These are phyloP conservation scores for Thalassiosira exigua DNA, from an alignment of 352 stramenopile species.

Conservation along the genomic window DNA sequence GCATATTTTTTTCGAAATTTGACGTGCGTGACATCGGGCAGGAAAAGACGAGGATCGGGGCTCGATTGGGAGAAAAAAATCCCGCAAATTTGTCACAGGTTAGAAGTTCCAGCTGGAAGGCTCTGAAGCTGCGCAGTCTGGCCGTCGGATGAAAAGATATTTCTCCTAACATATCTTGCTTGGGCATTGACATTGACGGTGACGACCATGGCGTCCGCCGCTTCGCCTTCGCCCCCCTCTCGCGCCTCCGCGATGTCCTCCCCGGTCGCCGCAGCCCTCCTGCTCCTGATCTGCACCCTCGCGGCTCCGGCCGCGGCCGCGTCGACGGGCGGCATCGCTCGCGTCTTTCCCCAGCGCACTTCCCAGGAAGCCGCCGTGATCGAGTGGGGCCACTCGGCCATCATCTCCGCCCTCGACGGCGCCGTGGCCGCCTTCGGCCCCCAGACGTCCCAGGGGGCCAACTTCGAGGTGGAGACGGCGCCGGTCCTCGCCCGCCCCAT, in stretches of 20 bases:
- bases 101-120: no score
- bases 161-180: no score
- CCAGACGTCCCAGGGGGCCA: constrained; percentile 77
- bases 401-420: constrained; percentile 82
- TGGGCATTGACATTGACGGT: no score
- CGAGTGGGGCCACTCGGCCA: constrained; percentile 84
- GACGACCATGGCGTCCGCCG: constrained; percentile 3
- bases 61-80: no score
- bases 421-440: constrained; percentile 80
- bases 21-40: no score
- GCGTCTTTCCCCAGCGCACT: constrained; percentile 70
- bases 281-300: background rate
- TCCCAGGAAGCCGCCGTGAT: constrained; percentile 79
- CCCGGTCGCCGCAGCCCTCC: constrained; percentile 19
- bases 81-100: no score
- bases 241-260: constrained; percentile 1
- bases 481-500: constrained; percentile 74
- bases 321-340: constrained; percentile 1
- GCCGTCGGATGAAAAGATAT: no score
- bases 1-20: no score
- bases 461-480: constrained; percentile 83
- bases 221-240: background rate
- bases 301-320: background rate
- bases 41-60: no score
- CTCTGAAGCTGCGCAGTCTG: no score